These are phyloP conservation scores for Cicer yamashitae DNA, from an alignment of 306 rosid genomes.

Conservation along the genomic window DNA sequence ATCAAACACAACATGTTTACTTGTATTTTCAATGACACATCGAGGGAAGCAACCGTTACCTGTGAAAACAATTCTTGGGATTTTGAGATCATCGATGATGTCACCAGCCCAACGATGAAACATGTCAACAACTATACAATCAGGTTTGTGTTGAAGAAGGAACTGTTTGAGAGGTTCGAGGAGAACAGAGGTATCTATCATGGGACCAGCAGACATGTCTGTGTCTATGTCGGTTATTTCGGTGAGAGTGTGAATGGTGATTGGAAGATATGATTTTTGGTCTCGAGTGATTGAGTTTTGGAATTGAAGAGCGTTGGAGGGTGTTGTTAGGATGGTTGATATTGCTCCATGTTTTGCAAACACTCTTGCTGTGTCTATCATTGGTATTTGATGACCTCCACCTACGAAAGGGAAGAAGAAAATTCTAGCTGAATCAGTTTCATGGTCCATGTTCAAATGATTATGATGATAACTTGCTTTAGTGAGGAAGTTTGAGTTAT, in stretches of 20 bases:
- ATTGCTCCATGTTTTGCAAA: slow-evolving; percentile 65
- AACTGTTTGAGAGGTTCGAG: slow-evolving; percentile 51
- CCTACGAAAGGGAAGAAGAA: slow-evolving; percentile 57
- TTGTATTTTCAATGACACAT: slow-evolving; percentile 47
- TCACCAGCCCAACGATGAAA: slow-evolving; percentile 62
- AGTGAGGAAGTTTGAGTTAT: neutral
- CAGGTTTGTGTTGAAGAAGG: slow-evolving; percentile 48
- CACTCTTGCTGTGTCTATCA: slow-evolving; percentile 71
- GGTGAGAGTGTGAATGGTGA: slow-evolving; percentile 47
- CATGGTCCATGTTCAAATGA: slow-evolving; percentile 31
- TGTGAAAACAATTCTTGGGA: slow-evolving; percentile 54
- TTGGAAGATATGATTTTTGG: slow-evolving; percentile 48
- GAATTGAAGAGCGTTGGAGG: slow-evolving; percentile 47
- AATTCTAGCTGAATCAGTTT: slow-evolving; percentile 30
- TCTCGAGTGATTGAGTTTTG: slow-evolving; percentile 56
- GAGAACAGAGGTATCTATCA: slow-evolving; percentile 55
- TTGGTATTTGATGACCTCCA: slow-evolving; percentile 73
- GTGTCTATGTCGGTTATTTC: slow-evolving; percentile 36
- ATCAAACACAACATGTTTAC: slow-evolving; percentile 38
- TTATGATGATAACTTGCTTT: neutral
- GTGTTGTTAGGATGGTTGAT: slow-evolving; percentile 60
- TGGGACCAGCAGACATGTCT: slow-evolving; percentile 55
- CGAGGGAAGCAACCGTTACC: slow-evolving; percentile 64
- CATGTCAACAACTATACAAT: slow-evolving; percentile 62
- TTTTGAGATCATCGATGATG: slow-evolving; percentile 42